A percentile compares a stretch with the other conserved stretches of the same genome.
Conservation (phyloP, 192 early-diverging fungal genomes). For the Fimicolochytrium jonesii region DNA sequence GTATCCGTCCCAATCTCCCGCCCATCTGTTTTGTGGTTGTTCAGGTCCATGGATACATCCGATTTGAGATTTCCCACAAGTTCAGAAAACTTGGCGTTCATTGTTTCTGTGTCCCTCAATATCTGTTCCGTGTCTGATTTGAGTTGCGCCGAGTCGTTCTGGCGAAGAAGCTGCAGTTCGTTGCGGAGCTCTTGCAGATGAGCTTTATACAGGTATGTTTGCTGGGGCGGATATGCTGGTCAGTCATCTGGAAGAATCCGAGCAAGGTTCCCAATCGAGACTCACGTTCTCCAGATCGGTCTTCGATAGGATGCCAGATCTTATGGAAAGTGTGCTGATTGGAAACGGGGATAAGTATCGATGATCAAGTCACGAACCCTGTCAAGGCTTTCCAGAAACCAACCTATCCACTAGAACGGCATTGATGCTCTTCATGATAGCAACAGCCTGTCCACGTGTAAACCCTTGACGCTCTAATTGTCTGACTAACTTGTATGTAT, state of each 20-base stretch:
- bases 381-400: no score
- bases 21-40: conserved; percentile 80
- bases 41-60: conserved; percentile 88
- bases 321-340: conserved; percentile 41
- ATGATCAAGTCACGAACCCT: neutral
- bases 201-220: conserved; percentile 73
- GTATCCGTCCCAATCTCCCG: conserved; percentile 72
- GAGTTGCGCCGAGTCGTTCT: conserved; percentile 52
- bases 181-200: conserved; percentile 66
- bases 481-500: conserved; percentile 71
- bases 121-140: conserved; percentile 70
- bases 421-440: conserved; percentile 73
- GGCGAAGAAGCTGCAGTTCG: conserved; percentile 33
- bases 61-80: conserved; percentile 70
- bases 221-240: neutral
- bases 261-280: no score
- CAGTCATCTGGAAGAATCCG: no score
- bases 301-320: conserved; percentile 56
- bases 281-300: conserved; percentile 83
- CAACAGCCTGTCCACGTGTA: conserved; percentile 64
- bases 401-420: conserved; percentile 62
- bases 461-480: conserved; percentile 64
- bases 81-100: conserved; percentile 73
- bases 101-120: conserved; percentile 71
- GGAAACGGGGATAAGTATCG: neutral